Base-by-base conservation (phyloP, 208 protist species). In the Leishmania guyanensis region DNA sequence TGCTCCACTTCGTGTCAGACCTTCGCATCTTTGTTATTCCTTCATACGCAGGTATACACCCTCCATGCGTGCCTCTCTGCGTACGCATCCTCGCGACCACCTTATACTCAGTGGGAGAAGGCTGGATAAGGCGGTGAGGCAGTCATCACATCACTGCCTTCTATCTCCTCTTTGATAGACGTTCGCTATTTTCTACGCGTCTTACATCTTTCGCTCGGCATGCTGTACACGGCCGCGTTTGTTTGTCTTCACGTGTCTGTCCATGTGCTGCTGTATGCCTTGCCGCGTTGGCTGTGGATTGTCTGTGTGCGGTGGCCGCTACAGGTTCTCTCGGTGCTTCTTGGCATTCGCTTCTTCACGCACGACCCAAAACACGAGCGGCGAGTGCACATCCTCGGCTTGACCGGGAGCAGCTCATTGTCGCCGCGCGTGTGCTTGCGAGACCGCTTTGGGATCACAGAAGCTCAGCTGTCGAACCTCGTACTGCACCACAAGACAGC, bases 251-350 rank as follows among this genome's bases (percentile, higher is more conserved):
- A 89, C 79, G 29, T 73, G 58, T n/a, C 82, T 0, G 26, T 82
- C 17, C 81, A 90, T 46, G 22, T 89, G 26, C n/a, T 83, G 43
- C 69, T 88, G 33, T 87, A 90, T 71, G 43, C 78, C 65, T 16
- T 91, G 17, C 88, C 88, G 14, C 74, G 72, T 48, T 76, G 78
- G 3, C 39, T 85, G 33, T 84, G 74, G 33, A 80, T 81, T 20
- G 10, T 88, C 16, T 82, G 86, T 33, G 80, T 90, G 58, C 84
- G 82, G 16, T 83, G 72, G 85, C 87, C 86, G 8, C 48, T 88
- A 20, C 71, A 36, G 48, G 16, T 72, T 6, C 33, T 84, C 64
- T 73, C 85, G 53, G 58, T 43, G 20, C 36, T 86, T 12, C 75
- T 87, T 70, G 74, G 80, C 39, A 66, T 73, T 10, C 56, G 70